Conservation (phyloP, 768 basidiomycete genomes). For the Paxillus rubicundulus region DNA sequence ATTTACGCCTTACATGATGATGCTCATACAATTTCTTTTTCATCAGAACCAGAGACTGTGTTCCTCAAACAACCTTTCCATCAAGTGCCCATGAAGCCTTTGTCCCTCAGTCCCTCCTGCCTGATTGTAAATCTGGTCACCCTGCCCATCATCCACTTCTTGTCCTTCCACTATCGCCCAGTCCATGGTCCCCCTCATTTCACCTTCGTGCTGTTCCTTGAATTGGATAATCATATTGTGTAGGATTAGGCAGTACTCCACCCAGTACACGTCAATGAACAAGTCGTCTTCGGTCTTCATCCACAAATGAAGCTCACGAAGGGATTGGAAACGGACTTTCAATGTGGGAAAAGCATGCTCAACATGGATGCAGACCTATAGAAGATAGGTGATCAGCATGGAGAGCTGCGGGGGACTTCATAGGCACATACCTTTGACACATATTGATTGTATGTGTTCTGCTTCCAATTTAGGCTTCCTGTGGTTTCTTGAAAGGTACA, state of each 20-base stretch:
- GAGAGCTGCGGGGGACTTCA: neutral
- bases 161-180: too few relatives aligned
- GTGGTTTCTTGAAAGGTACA: neutral
- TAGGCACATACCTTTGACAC: constrained; percentile 10
- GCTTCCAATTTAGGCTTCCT: neutral
- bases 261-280: neutral
- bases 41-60: too few relatives aligned
- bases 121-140: too few relatives aligned
- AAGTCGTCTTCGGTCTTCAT: neutral
- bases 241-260: constrained; percentile 7
- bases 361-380: neutral
- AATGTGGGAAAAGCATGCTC: constrained; percentile 8
- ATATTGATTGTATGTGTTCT: constrained; percentile 1
- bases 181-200: too few relatives aligned
- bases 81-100: too few relatives aligned
- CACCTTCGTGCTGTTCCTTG: neutral
- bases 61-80: too few relatives aligned
- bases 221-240: constrained; percentile 13
- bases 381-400: neutral
- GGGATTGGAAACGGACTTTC: constrained; percentile 11
- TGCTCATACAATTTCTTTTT: too few relatives aligned
- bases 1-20: too few relatives aligned
- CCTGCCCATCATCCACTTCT: too few relatives aligned
- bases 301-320: neutral
- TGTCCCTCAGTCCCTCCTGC: too few relatives aligned